Percentiles rank a stretch among this genome's conserved stretches.
Evolutionary conservation across 805 yeast genomes (phyloP).

Genomic region (Yamadazyma takamatsuzukensis): DNA sequence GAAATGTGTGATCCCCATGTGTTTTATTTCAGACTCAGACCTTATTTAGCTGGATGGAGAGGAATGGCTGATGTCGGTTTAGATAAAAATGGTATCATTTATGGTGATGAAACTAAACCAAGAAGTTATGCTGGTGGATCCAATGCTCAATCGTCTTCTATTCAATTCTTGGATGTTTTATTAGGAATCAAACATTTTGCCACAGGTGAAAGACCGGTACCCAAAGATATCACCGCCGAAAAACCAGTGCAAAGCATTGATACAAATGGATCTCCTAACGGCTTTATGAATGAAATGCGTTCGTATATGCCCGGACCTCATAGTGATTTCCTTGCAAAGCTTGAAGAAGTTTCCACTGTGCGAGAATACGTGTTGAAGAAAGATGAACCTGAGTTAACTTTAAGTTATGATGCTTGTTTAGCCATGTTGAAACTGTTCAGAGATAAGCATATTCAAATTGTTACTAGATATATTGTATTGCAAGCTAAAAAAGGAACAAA

Average conservation of each 20-base stretch:
- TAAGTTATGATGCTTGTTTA: slow-evolving; percentile 83
- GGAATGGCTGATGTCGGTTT: slow-evolving; percentile 87
- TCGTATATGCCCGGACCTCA: slow-evolving; percentile 88
- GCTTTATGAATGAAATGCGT: slow-evolving; percentile 81
- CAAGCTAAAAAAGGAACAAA: slow-evolving; percentile 62
- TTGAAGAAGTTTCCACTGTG: slow-evolving; percentile 56
- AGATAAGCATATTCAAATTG: slow-evolving; percentile 91
- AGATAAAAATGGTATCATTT: slow-evolving; percentile 62
- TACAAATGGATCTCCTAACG: slow-evolving; percentile 18
- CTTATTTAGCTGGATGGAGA: slow-evolving; percentile 91
- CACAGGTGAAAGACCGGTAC: slow-evolving; percentile 55
- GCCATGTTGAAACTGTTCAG: slow-evolving; percentile 86
- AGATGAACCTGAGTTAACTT: slow-evolving; percentile 49
- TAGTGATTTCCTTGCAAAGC: slow-evolving; percentile 62
- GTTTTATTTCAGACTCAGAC: slow-evolving; percentile 81
- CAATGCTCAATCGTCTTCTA: slow-evolving; percentile 87
- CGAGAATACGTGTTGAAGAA: slow-evolving; percentile 55
- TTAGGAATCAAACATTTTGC: slow-evolving; percentile 75
- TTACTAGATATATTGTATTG: slow-evolving; percentile 77
- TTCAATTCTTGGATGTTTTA: slow-evolving; percentile 79
- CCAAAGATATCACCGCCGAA: slow-evolving; percentile 11
- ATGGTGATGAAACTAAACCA: slow-evolving; percentile 61
- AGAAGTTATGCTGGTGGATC: slow-evolving; percentile 80
- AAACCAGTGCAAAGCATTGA: slow-evolving; percentile 7
- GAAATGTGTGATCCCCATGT: slow-evolving; percentile 95